Percentiles rank a stretch among this genome's conserved stretches.
These are phyloP conservation scores for Lentinula raphanica DNA, from an alignment of 768 basidiomycete species.

Conservation along the genomic window DNA sequence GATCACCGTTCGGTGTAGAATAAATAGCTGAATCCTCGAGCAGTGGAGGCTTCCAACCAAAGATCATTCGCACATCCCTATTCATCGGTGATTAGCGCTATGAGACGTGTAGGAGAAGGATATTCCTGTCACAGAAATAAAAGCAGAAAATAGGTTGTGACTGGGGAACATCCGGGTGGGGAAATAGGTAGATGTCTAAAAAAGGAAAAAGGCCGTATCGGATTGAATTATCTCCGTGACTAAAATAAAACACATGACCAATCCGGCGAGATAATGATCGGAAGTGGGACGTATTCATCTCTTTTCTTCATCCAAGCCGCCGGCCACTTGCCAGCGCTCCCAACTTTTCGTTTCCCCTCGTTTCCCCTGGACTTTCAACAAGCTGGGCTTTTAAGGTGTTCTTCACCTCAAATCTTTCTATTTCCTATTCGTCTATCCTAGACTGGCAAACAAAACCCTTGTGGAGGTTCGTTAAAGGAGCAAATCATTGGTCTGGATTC, in stretches of 20 bases:
- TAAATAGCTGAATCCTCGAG: too few species aligned
- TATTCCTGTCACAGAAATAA: too few species aligned
- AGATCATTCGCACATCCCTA: too few species aligned
- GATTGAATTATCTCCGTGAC: not conserved
- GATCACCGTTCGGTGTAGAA: too few species aligned
- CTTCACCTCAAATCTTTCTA: not conserved
- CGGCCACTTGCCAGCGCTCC: conserved; percentile 4
- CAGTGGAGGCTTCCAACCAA: too few species aligned
- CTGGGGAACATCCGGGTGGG: too few species aligned
- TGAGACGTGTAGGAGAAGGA: too few species aligned
- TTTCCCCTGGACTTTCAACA: not conserved
- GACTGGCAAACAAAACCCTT: not conserved
- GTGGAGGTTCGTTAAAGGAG: not conserved
- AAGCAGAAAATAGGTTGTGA: too few species aligned
- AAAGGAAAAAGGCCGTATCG: not conserved
- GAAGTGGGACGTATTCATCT: not conserved
- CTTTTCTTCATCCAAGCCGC: not conserved
- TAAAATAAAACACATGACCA: conserved; percentile 1
- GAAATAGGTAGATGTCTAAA: not conserved
- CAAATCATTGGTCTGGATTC: not conserved
- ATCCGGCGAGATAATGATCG: not conserved
- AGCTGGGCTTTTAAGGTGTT: conserved; percentile 2
- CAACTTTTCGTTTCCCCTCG: not conserved
- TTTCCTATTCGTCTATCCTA: not conserved
- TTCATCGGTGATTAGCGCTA: too few species aligned